Evolutionary conservation across 768 basidiomycete species (phyloP).

Genomic region (Tulasnella sp.): DNA sequence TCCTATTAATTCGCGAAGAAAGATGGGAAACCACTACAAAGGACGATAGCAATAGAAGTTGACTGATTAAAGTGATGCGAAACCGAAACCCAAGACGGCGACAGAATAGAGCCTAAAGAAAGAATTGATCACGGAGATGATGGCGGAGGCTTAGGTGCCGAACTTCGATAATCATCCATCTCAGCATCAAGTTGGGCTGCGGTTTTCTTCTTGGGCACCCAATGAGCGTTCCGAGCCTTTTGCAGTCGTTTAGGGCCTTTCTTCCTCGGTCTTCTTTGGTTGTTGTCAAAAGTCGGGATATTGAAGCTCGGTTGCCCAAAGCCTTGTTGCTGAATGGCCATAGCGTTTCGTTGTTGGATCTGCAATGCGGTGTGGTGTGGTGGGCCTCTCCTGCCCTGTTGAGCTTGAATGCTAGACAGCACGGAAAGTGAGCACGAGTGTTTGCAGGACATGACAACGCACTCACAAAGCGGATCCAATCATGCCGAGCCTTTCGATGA

Average conservation of each 20-base stretch:
- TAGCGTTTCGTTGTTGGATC: conserved; percentile 3
- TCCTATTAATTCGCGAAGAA: too few relatives aligned
- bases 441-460: not conserved
- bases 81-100: not conserved
- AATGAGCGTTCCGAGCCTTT: not conserved
- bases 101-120: not conserved
- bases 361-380: not conserved
- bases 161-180: conserved; percentile 7
- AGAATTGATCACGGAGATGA: not conserved
- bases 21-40: too few relatives aligned
- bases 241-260: conserved; percentile 8
- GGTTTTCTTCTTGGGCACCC: not conserved
- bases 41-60: too few relatives aligned
- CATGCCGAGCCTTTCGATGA: not conserved
- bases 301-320: not conserved
- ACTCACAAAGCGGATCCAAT: not conserved
- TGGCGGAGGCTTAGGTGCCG: not conserved
- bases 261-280: not conserved
- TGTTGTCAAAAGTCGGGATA: not conserved
- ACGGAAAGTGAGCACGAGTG: not conserved
- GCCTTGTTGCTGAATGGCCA: not conserved
- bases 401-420: not conserved
- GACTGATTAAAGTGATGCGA: too few relatives aligned
- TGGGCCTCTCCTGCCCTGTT: not conserved
- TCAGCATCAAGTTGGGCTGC: conserved; percentile 2